Evolutionary conservation across 2,329 filamentous ascomycete species (phyloP), one percentile per base, ranked within the genome.

Genomic region (Talaromyces sp.): DNA sequence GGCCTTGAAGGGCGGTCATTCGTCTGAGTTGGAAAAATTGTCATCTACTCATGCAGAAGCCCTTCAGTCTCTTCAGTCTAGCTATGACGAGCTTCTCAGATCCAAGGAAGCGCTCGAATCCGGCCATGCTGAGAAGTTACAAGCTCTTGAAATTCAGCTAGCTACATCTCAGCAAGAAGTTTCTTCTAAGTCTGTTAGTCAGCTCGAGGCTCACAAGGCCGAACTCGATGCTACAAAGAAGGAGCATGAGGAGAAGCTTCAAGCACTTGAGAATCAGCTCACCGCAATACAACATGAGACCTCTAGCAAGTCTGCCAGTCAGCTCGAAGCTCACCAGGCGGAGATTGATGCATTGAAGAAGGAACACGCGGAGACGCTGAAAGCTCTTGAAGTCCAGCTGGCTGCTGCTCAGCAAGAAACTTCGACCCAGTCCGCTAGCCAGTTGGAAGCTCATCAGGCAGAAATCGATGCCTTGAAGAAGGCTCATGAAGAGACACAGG

Each of bases 381-480:
- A 54, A n/a, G 61, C 54, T 27, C 47, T 71, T 25, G 66, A 74
- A 62, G 68, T 65, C 47, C 70, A 74, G 25, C 64, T 75, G 58
- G 68, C 70, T 57, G 63, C 70, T 11, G 68, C 67, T 15, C 64
- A 74, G 9, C 22, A 54, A 35, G 49, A 54, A 27, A 33, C 17
- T 17, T 58, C 54, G 17, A 58, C 54, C 19, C 41, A 27, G 13
- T 43, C 33, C 25, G 54, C 54, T 25, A 58, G 22, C n/a, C 31
- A 57, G 52, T 35, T 58, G 2, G 62, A 69, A 69, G 1, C 69
- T 76, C 58, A 43, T 15, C 58, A 10, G 47, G 67, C 68, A 52
- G 69, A 73, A 45, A 69, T 80, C 62, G 71, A 76, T 3, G 71
- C 74, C 7, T 68, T 80, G 39, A 75, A 77, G 45, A 72, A 74